A percentile compares a stretch with the other conserved stretches of the same genome.
Conservation (phyloP, 2,329 filamentous ascomycete species). For the Curvularia eragrostidis region DNA sequence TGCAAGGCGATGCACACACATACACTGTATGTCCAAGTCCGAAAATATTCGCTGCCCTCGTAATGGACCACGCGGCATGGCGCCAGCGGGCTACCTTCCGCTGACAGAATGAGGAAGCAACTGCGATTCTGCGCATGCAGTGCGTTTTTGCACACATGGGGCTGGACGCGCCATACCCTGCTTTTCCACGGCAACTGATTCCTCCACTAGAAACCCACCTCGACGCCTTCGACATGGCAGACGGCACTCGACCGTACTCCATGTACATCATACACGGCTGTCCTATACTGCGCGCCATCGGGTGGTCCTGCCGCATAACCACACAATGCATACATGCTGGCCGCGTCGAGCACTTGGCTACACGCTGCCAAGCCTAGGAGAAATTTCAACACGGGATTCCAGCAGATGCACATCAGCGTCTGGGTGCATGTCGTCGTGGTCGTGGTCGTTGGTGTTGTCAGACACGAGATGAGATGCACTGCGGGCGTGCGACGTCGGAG, state of each 20-base stretch:
- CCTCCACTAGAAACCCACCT: constrained; percentile 31
- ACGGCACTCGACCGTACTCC: no score
- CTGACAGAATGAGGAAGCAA: constrained; percentile 31
- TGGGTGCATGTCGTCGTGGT: constrained; percentile 1
- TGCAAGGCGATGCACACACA: constrained; percentile 17
- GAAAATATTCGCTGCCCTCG: constrained; percentile 17
- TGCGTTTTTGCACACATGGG: constrained; percentile 24
- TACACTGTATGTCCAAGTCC: constrained; percentile 14
- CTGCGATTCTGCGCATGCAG: constrained; percentile 23
- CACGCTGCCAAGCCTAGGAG: neutral
- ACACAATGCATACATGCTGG: no score
- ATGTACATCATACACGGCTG: neutral
- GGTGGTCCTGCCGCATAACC: no score
- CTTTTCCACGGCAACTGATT: constrained; percentile 9
- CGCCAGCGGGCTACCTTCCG: constrained; percentile 37
- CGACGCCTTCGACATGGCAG: neutral
- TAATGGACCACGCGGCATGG: constrained; percentile 21
- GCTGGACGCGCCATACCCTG: constrained; percentile 19
- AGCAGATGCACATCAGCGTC: constrained; percentile 10
- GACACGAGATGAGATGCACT: constrained; percentile 1
- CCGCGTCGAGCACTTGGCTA: no score
- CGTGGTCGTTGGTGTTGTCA: neutral
- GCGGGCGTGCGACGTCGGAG: constrained; percentile 17
- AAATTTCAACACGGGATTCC: neutral
- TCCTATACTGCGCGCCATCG: no score